A percentile compares a stretch with the other conserved stretches of the same genome.
These are phyloP conservation scores for Blastobotrys mokoenaii DNA, from an alignment of 805 yeast genomes.

Conservation along the genomic window DNA sequence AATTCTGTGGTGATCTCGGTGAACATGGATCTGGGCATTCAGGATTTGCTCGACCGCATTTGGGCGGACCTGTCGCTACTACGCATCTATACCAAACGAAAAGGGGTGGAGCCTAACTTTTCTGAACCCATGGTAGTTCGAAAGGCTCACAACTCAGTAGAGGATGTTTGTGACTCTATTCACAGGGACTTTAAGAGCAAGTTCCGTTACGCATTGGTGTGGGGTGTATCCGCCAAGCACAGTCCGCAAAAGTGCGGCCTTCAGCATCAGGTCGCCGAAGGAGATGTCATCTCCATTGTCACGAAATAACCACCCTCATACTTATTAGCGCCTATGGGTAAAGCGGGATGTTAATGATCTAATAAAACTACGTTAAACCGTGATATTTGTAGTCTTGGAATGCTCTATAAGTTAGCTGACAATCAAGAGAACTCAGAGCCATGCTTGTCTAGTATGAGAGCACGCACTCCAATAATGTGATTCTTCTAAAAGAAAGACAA, in stretches of 20 bases:
- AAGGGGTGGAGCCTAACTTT: conserved; percentile 77
- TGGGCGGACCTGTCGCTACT: conserved; percentile 81
- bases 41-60: conserved; percentile 83
- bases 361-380: no score
- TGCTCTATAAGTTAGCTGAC: no score
- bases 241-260: conserved; percentile 96
- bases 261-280: conserved; percentile 74
- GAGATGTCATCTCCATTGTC: conserved; percentile 87
- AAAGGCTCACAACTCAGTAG: conserved; percentile 60
- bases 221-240: conserved; percentile 94
- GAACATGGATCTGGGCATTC: conserved; percentile 75
- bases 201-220: conserved; percentile 89
- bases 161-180: conserved; percentile 82
- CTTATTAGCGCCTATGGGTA: no score
- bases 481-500: no score
- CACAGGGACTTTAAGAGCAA: conserved; percentile 88
- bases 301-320: conserved; percentile 54
- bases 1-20: conserved; percentile 92
- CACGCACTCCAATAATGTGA: no score
- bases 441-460: no score
- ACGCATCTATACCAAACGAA: conserved; percentile 74
- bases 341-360: no score
- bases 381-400: no score
- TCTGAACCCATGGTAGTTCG: conserved; percentile 89
- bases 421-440: no score